phyloP scores from a whole-genome alignment of 768 basidiomycete species.

The Pleurotus djamor region DNA sequence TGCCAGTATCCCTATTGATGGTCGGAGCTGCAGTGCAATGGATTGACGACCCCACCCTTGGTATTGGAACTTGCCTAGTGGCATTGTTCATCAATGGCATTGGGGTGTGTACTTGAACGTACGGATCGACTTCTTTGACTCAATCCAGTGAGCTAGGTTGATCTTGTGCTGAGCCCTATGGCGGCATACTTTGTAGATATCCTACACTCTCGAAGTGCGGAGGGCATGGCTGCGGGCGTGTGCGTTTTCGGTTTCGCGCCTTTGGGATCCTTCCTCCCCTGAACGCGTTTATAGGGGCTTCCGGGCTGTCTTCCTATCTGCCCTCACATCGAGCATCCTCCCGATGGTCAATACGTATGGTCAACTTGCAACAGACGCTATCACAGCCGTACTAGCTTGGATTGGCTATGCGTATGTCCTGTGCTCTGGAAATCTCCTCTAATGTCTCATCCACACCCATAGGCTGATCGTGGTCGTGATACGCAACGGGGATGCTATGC shows the following conservation, averaged over 20 bases:
- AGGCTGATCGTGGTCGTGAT: too few species aligned
- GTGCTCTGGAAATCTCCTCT: too few species aligned
- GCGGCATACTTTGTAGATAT: conserved; percentile 48
- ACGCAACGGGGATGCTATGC: too few species aligned
- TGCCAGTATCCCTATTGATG: conserved; percentile 40
- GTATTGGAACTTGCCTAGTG: conserved; percentile 48
- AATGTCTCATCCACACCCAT: too few species aligned
- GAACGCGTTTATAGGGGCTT: conserved; percentile 18
- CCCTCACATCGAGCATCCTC: conserved; percentile 32
- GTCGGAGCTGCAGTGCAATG: conserved; percentile 37
- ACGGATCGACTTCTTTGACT: background rate
- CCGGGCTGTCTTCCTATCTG: conserved; percentile 29
- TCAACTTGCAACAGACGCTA: conserved; percentile 35
- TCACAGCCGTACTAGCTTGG: conserved; percentile 36
- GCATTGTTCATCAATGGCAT: conserved; percentile 64
- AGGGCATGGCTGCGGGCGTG: conserved; percentile 43
- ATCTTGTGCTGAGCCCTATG: conserved; percentile 41
- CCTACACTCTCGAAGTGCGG: conserved; percentile 45
- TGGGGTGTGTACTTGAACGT: conserved; percentile 23
- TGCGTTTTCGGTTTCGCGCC: conserved; percentile 12
- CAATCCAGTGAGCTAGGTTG: conserved; percentile 29
- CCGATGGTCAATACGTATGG: conserved; percentile 45
- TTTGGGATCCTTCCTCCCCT: background rate
- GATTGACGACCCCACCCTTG: conserved; percentile 31
- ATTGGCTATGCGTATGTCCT: conserved; percentile 39